These are phyloP conservation scores for Globisporangium echinulatum DNA, from an alignment of 352 stramenopile genomes.

Conservation along the genomic window DNA sequence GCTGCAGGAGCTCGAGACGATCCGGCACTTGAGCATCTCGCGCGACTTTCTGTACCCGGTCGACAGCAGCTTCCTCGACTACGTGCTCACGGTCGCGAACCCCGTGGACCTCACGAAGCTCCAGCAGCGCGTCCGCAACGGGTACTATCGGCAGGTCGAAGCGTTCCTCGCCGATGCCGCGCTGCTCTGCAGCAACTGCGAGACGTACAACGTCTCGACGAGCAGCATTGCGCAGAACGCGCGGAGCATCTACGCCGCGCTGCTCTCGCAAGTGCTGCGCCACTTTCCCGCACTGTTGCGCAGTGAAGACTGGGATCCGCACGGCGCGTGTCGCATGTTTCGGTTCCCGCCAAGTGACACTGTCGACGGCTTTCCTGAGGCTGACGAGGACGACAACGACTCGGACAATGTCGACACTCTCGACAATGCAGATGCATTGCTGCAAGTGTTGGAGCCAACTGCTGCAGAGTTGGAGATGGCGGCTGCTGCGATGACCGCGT, in stretches of 20 bases:
- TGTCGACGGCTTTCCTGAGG: constrained; percentile 22
- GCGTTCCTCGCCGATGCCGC: constrained; percentile 74
- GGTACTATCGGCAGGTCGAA: constrained; percentile 83
- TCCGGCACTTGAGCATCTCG: constrained; percentile 66
- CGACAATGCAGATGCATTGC: too few relatives aligned
- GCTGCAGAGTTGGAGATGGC: neutral
- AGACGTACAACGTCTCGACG: constrained; percentile 80
- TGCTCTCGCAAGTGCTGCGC: constrained; percentile 55
- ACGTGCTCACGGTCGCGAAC: constrained; percentile 77
- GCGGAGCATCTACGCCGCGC: constrained; percentile 49
- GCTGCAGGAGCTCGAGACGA: constrained; percentile 45
- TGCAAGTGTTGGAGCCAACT: too few relatives aligned
- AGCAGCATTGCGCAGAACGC: constrained; percentile 81
- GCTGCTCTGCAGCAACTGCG: constrained; percentile 69
- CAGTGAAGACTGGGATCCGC: constrained; percentile 16
- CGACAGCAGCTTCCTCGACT: constrained; percentile 66
- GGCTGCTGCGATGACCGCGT: neutral
- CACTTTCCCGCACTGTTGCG: constrained; percentile 49
- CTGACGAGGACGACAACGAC: constrained; percentile 8
- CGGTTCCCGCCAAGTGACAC: constrained; percentile 57
- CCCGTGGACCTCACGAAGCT: constrained; percentile 84
- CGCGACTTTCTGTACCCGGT: constrained; percentile 81
- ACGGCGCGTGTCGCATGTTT: constrained; percentile 19
- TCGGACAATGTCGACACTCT: constrained; percentile 9
- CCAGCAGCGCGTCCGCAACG: constrained; percentile 42